These are phyloP conservation scores for Trametes cubensis DNA, from an alignment of 768 basidiomycete species.

Conservation along the genomic window DNA sequence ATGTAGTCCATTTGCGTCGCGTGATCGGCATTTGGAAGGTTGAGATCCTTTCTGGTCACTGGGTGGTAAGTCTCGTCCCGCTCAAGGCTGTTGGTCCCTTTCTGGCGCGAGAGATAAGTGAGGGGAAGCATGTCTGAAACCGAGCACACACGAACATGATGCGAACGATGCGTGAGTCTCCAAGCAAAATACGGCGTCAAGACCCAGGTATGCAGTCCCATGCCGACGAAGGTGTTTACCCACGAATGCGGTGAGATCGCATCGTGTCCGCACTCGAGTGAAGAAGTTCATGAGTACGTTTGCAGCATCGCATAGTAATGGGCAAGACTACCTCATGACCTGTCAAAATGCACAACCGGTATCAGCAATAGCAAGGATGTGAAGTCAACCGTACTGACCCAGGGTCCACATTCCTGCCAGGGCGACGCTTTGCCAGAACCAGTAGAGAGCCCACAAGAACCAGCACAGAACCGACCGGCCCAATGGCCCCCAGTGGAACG, in stretches of 20 bases:
- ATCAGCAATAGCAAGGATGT: neutral
- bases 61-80: slow-evolving; percentile 33
- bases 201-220: slow-evolving; percentile 45
- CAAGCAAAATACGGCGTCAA: slow-evolving; percentile 31
- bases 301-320: too few relatives aligned
- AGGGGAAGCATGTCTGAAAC: neutral
- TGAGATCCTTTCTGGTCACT: slow-evolving; percentile 23
- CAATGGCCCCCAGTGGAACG: neutral
- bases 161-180: slow-evolving; percentile 31
- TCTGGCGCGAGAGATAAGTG: slow-evolving; percentile 8
- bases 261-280: slow-evolving; percentile 50
- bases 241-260: slow-evolving; percentile 44
- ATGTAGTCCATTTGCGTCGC: slow-evolving; percentile 30
- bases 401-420: slow-evolving; percentile 31
- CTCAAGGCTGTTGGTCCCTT: slow-evolving; percentile 29
- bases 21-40: slow-evolving; percentile 23
- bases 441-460: slow-evolving; percentile 26
- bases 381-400: slow-evolving; percentile 15
- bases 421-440: slow-evolving; percentile 33
- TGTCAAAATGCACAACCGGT: slow-evolving; percentile 16
- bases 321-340: slow-evolving; percentile 45
- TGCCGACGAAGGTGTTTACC: slow-evolving; percentile 44
- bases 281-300: neutral
- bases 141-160: slow-evolving; percentile 28
- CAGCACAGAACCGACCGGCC: neutral